These are phyloP conservation scores for Yarrowia sp. DNA, from an alignment of 805 yeast genomes.

Conservation along the genomic window DNA sequence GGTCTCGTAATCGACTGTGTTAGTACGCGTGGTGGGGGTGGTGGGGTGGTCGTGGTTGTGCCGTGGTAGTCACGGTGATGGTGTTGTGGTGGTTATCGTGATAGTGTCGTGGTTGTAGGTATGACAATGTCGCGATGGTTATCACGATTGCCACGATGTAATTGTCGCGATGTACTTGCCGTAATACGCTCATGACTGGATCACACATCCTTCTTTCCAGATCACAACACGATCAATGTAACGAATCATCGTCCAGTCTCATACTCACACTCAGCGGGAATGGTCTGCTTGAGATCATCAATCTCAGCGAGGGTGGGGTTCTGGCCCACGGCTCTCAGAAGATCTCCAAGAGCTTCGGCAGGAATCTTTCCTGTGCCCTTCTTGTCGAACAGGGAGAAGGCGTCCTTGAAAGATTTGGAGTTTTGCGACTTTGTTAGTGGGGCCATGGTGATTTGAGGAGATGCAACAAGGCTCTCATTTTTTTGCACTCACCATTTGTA, in stretches of 20 bases:
- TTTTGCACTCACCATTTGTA: constrained; percentile 20
- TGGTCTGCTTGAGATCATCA: constrained; percentile 51
- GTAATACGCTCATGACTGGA: no score
- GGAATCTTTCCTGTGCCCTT: constrained; percentile 93
- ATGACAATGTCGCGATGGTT: no score
- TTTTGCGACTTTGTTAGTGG: constrained; percentile 27
- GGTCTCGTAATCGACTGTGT: constrained; percentile 65
- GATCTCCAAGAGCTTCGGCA: constrained; percentile 80
- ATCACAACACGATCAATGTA: no score
- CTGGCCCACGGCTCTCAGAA: constrained; percentile 95
- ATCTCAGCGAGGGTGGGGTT: constrained; percentile 94
- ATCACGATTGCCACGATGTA: no score
- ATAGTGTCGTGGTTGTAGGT: no score
- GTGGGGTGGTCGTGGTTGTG: no score
- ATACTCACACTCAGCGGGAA: constrained; percentile 40
- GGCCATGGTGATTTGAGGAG: constrained; percentile 2
- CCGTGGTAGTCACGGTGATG: no score
- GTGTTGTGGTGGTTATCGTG: no score
- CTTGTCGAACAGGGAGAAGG: constrained; percentile 94
- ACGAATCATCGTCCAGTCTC: background rate
- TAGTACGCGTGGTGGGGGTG: constrained; percentile 32
- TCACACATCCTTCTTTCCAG: background rate
- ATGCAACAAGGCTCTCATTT: background rate
- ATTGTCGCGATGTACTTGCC: no score
- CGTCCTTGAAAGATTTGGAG: constrained; percentile 69